These are phyloP conservation scores for Neonectria magnoliae DNA, from an alignment of 2,329 filamentous ascomycete species.

Conservation along the genomic window DNA sequence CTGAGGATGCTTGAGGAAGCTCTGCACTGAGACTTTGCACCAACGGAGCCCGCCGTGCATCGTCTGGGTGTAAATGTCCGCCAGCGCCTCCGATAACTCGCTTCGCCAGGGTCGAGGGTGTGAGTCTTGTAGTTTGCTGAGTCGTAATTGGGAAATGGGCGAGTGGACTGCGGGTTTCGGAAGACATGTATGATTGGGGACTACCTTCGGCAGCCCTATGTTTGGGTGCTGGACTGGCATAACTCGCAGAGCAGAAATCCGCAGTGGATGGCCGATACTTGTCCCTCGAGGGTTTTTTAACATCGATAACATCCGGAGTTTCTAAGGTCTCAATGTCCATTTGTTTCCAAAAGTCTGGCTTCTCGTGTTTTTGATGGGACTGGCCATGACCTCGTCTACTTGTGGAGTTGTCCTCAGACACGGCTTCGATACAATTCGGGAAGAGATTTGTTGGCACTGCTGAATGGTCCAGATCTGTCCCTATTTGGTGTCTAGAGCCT, in stretches of 20 bases:
- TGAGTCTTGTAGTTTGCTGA: constrained; percentile 36
- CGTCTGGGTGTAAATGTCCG: constrained; percentile 33
- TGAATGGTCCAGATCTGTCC: neutral
- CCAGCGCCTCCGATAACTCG: constrained; percentile 40
- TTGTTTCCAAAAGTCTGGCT: neutral
- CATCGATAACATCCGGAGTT: constrained; percentile 1
- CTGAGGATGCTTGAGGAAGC: constrained; percentile 31
- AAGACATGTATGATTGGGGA: constrained; percentile 22
- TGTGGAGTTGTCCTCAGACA: neutral
- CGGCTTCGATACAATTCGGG: neutral
- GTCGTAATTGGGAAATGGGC: constrained; percentile 44
- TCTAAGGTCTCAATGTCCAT: constrained; percentile 13
- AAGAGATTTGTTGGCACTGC: too few relatives aligned
- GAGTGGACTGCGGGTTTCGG: constrained; percentile 34
- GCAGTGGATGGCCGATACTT: neutral
- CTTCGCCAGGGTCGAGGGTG: constrained; percentile 35
- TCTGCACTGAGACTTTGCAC: constrained; percentile 30
- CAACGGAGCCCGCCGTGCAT: constrained; percentile 27
- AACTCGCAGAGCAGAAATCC: constrained; percentile 15
- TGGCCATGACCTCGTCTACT: neutral
- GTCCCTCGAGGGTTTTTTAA: neutral
- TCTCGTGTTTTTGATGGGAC: neutral
- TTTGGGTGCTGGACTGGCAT: constrained; percentile 12
- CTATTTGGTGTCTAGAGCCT: neutral
- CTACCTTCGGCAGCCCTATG: constrained; percentile 21